Conservation (phyloP, 108 stramenopile species). For the Epithemia pelagica region DNA sequence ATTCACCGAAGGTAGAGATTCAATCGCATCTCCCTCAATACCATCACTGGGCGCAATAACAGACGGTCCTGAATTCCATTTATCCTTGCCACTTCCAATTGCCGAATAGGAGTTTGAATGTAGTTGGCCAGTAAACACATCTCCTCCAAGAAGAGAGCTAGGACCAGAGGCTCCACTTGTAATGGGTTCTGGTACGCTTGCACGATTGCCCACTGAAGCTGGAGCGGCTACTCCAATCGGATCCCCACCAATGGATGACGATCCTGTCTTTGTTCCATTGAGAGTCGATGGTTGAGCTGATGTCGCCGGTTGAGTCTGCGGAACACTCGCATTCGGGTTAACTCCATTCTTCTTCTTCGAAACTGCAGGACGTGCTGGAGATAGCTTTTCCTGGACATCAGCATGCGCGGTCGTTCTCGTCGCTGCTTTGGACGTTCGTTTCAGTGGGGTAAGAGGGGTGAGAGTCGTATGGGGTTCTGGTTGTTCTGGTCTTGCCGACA, state of each 20-base stretch:
- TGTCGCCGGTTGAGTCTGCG: background rate
- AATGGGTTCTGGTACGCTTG: conserved; percentile 5
- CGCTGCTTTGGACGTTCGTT: conserved; percentile 32
- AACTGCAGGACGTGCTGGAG: background rate
- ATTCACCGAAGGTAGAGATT: background rate
- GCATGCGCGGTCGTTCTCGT: background rate
- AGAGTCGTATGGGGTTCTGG: conserved; percentile 63
- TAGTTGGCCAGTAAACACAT: conserved; percentile 42
- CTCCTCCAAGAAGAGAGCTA: conserved; percentile 35
- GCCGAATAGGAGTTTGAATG: conserved; percentile 10
- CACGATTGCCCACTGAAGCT: conserved; percentile 15
- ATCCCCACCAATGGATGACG: conserved; percentile 29
- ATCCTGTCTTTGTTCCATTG: background rate
- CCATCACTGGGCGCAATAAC: background rate
- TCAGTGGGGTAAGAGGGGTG: conserved; percentile 71
- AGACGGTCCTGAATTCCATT: conserved; percentile 31
- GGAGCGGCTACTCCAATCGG: conserved; percentile 32
- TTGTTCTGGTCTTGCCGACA: conserved; percentile 8
- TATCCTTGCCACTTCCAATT: conserved; percentile 34
- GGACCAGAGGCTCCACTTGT: conserved; percentile 26
- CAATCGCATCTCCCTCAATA: background rate
- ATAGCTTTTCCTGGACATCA: conserved; percentile 1
- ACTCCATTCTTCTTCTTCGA: background rate
- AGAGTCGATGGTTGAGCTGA: background rate
- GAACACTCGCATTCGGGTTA: background rate